phyloP scores from a whole-genome alignment of 495 filamentous ascomycete species.

The Hypoxylon crocopeplum region DNA sequence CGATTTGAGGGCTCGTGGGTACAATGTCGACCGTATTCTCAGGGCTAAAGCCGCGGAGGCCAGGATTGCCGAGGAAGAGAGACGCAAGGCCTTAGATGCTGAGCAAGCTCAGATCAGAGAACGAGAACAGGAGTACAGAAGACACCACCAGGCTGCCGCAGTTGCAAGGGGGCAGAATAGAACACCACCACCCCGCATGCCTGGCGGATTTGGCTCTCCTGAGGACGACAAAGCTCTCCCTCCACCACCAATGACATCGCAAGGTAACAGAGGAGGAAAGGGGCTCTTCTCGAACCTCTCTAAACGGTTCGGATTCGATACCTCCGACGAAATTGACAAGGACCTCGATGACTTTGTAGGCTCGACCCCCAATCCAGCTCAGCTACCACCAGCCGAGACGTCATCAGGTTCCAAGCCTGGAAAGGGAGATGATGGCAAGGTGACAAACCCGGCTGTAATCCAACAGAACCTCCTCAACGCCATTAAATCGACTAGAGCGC shows the following conservation, averaged over 20 bases:
- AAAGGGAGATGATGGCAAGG: constrained; percentile 49
- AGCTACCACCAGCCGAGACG: constrained; percentile 24
- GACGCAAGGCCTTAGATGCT: constrained; percentile 76
- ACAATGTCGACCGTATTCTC: constrained; percentile 93
- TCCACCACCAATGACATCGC: constrained; percentile 30
- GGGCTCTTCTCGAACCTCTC: constrained; percentile 71
- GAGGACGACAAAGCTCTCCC: constrained; percentile 43
- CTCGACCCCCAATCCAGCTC: constrained; percentile 24
- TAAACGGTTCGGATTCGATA: constrained; percentile 70
- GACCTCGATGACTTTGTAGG: constrained; percentile 51
- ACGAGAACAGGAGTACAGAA: constrained; percentile 61
- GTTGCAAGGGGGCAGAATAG: constrained; percentile 42
- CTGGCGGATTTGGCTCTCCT: constrained; percentile 72
- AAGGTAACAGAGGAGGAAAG: constrained; percentile 39
- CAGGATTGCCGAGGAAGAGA: constrained; percentile 80
- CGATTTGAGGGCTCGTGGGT: constrained; percentile 80
- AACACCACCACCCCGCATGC: constrained; percentile 58
- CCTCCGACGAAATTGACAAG: constrained; percentile 45
- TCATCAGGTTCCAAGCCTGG: constrained; percentile 28
- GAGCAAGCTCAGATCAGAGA: constrained; percentile 71
- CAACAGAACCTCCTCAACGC: constrained; percentile 77
- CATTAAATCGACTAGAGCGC: constrained; percentile 79
- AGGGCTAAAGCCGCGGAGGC: constrained; percentile 83
- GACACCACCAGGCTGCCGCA: constrained; percentile 47
- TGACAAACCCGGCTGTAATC: constrained; percentile 62